These are phyloP conservation scores for Fusarium kyushuense DNA, from an alignment of 2,329 filamentous ascomycete species.

Conservation along the genomic window DNA sequence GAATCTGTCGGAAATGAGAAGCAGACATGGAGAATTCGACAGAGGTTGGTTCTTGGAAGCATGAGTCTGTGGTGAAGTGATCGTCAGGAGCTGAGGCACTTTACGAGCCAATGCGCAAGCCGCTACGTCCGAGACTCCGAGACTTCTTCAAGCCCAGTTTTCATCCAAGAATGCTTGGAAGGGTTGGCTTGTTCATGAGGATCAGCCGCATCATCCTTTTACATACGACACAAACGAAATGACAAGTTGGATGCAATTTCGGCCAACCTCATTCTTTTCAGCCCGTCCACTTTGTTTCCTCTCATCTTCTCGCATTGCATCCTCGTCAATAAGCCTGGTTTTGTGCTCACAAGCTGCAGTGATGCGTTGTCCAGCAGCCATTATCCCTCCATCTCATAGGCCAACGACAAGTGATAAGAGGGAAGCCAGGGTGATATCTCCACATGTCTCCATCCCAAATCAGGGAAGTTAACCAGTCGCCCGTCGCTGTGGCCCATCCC, in stretches of 20 bases:
- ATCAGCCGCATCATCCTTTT: conserved; percentile 39
- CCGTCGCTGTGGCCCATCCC: conserved; percentile 45
- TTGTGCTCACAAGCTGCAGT: conserved; percentile 53
- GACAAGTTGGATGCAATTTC: conserved; percentile 43
- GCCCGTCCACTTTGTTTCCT: conserved; percentile 18
- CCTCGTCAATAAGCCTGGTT: conserved; percentile 40
- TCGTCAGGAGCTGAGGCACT: conserved; percentile 38
- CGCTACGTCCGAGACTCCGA: conserved; percentile 16
- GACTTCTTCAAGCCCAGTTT: conserved; percentile 16
- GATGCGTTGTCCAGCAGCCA: conserved; percentile 61
- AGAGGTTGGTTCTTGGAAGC: conserved; percentile 14
- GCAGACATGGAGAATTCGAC: neutral
- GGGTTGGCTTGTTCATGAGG: conserved; percentile 29
- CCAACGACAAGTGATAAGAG: conserved; percentile 59
- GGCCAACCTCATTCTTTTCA: conserved; percentile 39
- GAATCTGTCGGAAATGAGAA: conserved; percentile 13
- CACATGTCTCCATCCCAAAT: conserved; percentile 53
- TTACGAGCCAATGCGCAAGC: conserved; percentile 26
- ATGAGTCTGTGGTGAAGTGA: conserved; percentile 24
- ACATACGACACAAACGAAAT: conserved; percentile 32
- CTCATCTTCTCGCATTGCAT: conserved; percentile 23
- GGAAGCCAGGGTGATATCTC: conserved; percentile 52
- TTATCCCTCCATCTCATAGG: conserved; percentile 56
- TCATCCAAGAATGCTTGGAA: conserved; percentile 34
- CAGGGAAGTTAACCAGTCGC: conserved; percentile 56